A percentile compares a stretch with the other conserved stretches of the same genome.
These are phyloP conservation scores for Drechslerella stenobrocha DNA, from an alignment of 2,329 filamentous ascomycete genomes.

Conservation along the genomic window DNA sequence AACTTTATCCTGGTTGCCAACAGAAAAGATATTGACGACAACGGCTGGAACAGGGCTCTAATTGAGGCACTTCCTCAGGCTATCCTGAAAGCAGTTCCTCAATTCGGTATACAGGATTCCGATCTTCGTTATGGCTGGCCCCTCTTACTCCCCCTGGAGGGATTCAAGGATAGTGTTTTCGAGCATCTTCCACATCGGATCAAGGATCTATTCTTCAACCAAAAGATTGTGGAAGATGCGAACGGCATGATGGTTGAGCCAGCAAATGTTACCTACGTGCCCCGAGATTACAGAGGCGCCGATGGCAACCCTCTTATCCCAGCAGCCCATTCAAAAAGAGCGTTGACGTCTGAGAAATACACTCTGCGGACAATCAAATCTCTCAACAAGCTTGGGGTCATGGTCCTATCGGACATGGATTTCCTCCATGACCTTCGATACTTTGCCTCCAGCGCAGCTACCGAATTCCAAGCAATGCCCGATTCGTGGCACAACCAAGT, in stretches of 20 bases:
- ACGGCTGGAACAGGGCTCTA: neutral
- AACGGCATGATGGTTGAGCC: neutral
- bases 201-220: neutral
- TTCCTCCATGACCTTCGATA: neutral
- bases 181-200: neutral
- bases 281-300: neutral
- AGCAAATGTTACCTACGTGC: neutral
- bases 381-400: neutral
- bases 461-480: neutral
- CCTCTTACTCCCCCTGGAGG: neutral
- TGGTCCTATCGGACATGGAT: neutral
- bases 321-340: neutral
- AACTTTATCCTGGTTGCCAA: neutral
- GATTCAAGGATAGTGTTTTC: neutral
- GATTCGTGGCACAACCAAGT: neutral
- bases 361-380: neutral
- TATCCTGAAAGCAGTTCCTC: neutral
- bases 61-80: neutral
- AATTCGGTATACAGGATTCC: neutral
- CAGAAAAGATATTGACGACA: constrained; percentile 1
- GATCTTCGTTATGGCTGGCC: neutral
- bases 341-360: neutral
- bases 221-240: neutral
- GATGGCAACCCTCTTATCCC: neutral
- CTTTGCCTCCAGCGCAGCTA: neutral